Evolutionary conservation across 2,329 filamentous ascomycete genomes (phyloP).

Genomic region (Aspergillus transmontanensis): DNA sequence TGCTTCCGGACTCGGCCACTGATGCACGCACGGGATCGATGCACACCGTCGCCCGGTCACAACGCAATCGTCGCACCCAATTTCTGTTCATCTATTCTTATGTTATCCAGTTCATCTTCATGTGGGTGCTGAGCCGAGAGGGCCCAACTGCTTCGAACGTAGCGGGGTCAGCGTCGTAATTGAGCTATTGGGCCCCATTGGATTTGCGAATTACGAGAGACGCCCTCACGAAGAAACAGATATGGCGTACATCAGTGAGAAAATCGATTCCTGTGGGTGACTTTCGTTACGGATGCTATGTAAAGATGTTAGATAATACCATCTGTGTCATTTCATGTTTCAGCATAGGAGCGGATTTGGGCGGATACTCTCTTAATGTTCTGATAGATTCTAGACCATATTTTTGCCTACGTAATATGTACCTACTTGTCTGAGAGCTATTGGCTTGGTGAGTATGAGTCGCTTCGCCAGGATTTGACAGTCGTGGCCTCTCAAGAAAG

Average conservation of each 20-base stretch:
- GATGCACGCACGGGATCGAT: conserved; percentile 63
- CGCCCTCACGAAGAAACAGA: conserved; percentile 20
- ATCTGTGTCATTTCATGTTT: neutral
- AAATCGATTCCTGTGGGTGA: neutral
- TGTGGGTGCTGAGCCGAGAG: conserved; percentile 74
- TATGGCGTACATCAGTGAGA: conserved; percentile 10
- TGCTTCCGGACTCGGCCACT: conserved; percentile 78
- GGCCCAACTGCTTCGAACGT: conserved; percentile 39
- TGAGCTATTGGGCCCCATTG: conserved; percentile 5
- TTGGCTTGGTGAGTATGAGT: neutral
- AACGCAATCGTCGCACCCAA: conserved; percentile 84
- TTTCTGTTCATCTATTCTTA: conserved; percentile 96
- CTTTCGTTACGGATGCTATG: conserved; percentile 7
- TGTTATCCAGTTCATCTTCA: conserved; percentile 88
- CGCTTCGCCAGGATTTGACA: neutral
- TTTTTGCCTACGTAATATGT: neutral
- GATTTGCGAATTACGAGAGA: conserved; percentile 24
- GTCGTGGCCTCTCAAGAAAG: neutral
- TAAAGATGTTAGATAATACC: conserved; percentile 13
- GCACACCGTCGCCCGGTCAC: conserved; percentile 76
- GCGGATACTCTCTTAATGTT: neutral
- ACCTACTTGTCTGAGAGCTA: conserved; percentile 10
- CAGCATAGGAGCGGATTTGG: neutral
- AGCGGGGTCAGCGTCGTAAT: conserved; percentile 17
- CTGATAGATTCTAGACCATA: neutral